These are phyloP conservation scores for Cadophora malorum DNA, from an alignment of 2,329 filamentous ascomycete species.

Conservation along the genomic window DNA sequence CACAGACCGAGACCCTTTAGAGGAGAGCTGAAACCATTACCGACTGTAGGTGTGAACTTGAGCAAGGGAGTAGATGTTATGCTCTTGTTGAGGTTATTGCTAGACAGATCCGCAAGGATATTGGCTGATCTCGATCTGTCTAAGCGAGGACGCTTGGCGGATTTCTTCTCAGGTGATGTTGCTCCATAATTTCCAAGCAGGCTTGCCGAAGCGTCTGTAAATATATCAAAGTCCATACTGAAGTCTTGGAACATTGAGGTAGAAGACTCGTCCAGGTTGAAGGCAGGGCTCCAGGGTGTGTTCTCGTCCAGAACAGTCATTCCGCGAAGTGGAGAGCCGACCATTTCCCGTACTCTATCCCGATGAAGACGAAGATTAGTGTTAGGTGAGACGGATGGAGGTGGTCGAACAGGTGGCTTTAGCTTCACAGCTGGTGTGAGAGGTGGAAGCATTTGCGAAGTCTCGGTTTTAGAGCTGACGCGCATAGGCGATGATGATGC, in stretches of 20 bases:
- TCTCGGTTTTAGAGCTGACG: conserved; percentile 51
- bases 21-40: conserved; percentile 57
- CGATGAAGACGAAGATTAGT: conserved; percentile 91
- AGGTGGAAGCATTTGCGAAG: conserved; percentile 71
- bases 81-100: conserved; percentile 56
- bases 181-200: conserved; percentile 56
- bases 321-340: conserved; percentile 75
- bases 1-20: conserved; percentile 60
- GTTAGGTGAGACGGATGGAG: conserved; percentile 85
- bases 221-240: conserved; percentile 65
- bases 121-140: conserved; percentile 69
- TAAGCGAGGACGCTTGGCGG: conserved; percentile 62
- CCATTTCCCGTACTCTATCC: conserved; percentile 78
- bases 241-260: conserved; percentile 59
- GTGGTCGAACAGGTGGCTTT: conserved; percentile 63
- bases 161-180: conserved; percentile 72
- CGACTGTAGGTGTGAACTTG: conserved; percentile 51
- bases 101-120: conserved; percentile 62
- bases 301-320: conserved; percentile 58
- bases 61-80: conserved; percentile 58
- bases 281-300: conserved; percentile 70
- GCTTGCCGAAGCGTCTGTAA: conserved; percentile 51
- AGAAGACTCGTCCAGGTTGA: conserved; percentile 60
- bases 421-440: conserved; percentile 86
- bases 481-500: conserved; percentile 74